These are phyloP conservation scores for Moesziomyces antarcticus DNA, from an alignment of 1,284 basidiomycete species.

Conservation along the genomic window DNA sequence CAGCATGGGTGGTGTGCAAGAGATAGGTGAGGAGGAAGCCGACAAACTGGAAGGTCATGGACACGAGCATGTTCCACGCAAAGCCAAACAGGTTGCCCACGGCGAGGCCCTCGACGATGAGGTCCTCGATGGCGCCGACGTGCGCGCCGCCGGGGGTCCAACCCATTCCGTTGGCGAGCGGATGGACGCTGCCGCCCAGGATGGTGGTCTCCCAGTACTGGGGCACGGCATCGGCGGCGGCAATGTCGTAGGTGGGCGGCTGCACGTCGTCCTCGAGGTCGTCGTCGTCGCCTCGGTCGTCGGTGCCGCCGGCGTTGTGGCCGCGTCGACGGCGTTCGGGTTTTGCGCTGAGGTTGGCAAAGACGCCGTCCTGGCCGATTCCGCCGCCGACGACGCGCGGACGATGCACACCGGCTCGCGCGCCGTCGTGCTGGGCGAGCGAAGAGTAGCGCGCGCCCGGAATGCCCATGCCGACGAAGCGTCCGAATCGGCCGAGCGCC, in stretches of 20 bases:
- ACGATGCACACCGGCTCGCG: constrained; percentile 26
- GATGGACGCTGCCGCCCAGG: constrained; percentile 70
- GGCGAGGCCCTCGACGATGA: constrained; percentile 73
- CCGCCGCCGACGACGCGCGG: constrained; percentile 75
- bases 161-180: constrained; percentile 71
- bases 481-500: constrained; percentile 59
- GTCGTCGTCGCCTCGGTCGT: constrained; percentile 75
- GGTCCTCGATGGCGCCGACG: constrained; percentile 70
- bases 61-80: constrained; percentile 82
- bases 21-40: constrained; percentile 67
- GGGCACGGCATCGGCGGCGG: constrained; percentile 89
- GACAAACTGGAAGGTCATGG: constrained; percentile 95
- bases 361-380: constrained; percentile 90
- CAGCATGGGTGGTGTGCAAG: constrained; percentile 80
- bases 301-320: constrained; percentile 25
- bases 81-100: constrained; percentile 78
- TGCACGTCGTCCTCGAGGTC: constrained; percentile 71
- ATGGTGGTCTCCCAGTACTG: constrained; percentile 98
- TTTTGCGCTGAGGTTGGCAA: constrained; percentile 93
- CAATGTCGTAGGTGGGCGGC: constrained; percentile 82
- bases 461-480: constrained; percentile 64
- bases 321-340: constrained; percentile 72
- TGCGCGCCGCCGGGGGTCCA: constrained; percentile 65
- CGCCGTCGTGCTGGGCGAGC: constrained; percentile 31
- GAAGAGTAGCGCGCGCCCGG: constrained; percentile 62